These are phyloP conservation scores for Colletotrichum melonis DNA, from an alignment of 2,329 filamentous ascomycete species.

Conservation along the genomic window DNA sequence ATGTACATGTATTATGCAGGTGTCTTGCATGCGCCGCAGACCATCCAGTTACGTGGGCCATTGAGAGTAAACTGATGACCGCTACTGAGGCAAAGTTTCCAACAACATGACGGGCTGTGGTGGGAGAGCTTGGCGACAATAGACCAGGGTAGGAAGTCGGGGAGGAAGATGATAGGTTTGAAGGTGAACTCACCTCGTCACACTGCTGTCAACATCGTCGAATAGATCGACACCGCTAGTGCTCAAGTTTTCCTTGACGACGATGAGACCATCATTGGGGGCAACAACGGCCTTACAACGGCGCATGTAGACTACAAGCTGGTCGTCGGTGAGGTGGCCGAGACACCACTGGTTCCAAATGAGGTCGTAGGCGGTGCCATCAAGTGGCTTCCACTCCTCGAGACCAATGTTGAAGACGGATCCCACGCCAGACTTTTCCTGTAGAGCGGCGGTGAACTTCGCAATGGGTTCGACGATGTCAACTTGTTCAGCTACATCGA, in stretches of 20 bases:
- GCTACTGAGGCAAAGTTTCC: slow-evolving; percentile 13
- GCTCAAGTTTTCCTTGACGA: slow-evolving; percentile 76
- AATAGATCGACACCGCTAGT: slow-evolving; percentile 71
- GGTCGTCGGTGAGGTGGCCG: slow-evolving; percentile 80
- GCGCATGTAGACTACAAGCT: slow-evolving; percentile 75
- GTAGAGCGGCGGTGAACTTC: slow-evolving; percentile 79
- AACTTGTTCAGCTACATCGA: slow-evolving; percentile 74
- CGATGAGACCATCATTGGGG: slow-evolving; percentile 46
- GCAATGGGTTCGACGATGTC: slow-evolving; percentile 88
- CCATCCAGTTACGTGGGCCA: slow-evolving; percentile 14
- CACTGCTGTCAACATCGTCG: slow-evolving; percentile 35
- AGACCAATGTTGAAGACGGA: slow-evolving; percentile 78
- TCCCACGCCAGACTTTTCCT: slow-evolving; percentile 66
- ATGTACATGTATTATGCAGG: slow-evolving; percentile 20
- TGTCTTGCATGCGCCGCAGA: slow-evolving; percentile 29
- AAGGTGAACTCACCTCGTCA: slow-evolving; percentile 28
- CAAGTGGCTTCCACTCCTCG: slow-evolving; percentile 72
- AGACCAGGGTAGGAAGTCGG: not conserved
- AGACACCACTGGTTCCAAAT: slow-evolving; percentile 95
- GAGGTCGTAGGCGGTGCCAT: slow-evolving; percentile 73
- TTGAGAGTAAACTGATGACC: slow-evolving; percentile 6
- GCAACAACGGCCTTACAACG: slow-evolving; percentile 62
- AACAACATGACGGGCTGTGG: slow-evolving; percentile 17
- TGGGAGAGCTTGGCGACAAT: slow-evolving; percentile 2
- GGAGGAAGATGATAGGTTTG: not conserved